phyloP scores from a whole-genome alignment of 306 rosid genomes.

The Pterocarpus macrocarpus region DNA sequence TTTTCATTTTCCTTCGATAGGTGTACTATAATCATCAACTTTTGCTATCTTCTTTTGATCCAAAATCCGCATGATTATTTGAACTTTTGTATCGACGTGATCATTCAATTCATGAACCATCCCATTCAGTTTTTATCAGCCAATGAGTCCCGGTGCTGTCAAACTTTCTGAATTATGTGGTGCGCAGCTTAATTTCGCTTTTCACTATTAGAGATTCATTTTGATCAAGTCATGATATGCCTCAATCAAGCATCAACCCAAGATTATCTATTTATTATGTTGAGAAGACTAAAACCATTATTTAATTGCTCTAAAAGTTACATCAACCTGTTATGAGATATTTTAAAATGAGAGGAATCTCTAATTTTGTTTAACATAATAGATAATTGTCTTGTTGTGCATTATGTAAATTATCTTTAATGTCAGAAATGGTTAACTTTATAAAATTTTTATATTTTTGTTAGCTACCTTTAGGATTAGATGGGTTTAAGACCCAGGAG shows the following conservation, averaged over 20 bases:
- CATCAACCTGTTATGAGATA: too few relatives aligned
- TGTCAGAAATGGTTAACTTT: too few relatives aligned
- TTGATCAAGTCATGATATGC: constrained; percentile 15
- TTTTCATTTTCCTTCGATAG: constrained; percentile 39
- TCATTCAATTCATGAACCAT: constrained; percentile 49
- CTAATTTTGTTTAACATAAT: too few relatives aligned
- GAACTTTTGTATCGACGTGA: constrained; percentile 47
- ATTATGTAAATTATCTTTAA: too few relatives aligned
- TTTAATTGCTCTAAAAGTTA: not conserved
- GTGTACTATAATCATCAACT: constrained; percentile 51
- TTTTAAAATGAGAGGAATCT: too few relatives aligned
- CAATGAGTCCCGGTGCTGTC: constrained; percentile 27
- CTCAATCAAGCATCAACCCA: constrained; percentile 11
- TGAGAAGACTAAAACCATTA: not conserved
- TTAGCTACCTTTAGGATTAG: too few relatives aligned
- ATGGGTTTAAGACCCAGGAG: too few relatives aligned
- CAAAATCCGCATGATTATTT: constrained; percentile 44
- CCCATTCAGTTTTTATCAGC: constrained; percentile 47
- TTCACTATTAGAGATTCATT: constrained; percentile 24
- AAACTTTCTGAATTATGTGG: constrained; percentile 42
- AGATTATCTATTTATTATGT: not conserved
- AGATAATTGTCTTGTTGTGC: too few relatives aligned
- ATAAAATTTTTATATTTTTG: too few relatives aligned
- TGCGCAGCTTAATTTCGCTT: constrained; percentile 27
- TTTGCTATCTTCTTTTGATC: constrained; percentile 48